Conservation (phyloP, 202 grass and related monocot genomes). For the Setaria italica region DNA sequence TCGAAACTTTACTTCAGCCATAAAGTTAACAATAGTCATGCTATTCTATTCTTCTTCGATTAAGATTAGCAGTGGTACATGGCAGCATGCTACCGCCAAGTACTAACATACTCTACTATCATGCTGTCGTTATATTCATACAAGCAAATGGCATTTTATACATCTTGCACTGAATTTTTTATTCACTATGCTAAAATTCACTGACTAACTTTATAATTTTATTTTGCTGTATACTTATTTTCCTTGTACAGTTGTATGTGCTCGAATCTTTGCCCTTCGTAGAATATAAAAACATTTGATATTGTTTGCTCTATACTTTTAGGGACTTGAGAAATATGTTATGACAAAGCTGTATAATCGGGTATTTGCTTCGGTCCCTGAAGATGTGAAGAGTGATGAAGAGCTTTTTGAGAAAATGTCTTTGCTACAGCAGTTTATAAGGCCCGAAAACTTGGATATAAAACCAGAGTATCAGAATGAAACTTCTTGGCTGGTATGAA, state of each 20-base stretch:
- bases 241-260: slow-evolving; percentile 2
- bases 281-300: slow-evolving; percentile 28
- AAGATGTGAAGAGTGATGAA: slow-evolving; percentile 90
- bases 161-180: slow-evolving; percentile 4
- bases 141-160: slow-evolving; percentile 20
- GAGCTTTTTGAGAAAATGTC: slow-evolving; percentile 97
- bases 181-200: not conserved
- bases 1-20: not conserved
- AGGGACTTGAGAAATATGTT: slow-evolving; percentile 99
- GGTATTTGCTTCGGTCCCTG: slow-evolving; percentile 93
- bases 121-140: slow-evolving; percentile 3
- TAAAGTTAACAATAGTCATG: slow-evolving; percentile 15
- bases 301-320: slow-evolving; percentile 48
- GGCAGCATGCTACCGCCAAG: not conserved
- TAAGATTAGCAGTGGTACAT: not conserved
- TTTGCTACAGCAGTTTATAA: slow-evolving; percentile 85
- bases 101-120: slow-evolving; percentile 20
- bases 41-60: not conserved
- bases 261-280: slow-evolving; percentile 37
- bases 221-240: slow-evolving; percentile 22
- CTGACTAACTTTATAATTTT: not conserved
- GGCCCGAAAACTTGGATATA: slow-evolving; percentile 96
- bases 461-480: slow-evolving; percentile 93
- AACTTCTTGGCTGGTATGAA: slow-evolving; percentile 93
- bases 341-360: slow-evolving; percentile 96